Evolutionary conservation across 306 rosid genomes (phyloP), one percentile per base, ranked within the genome.

Genomic region (Gleditsia sinensis): DNA sequence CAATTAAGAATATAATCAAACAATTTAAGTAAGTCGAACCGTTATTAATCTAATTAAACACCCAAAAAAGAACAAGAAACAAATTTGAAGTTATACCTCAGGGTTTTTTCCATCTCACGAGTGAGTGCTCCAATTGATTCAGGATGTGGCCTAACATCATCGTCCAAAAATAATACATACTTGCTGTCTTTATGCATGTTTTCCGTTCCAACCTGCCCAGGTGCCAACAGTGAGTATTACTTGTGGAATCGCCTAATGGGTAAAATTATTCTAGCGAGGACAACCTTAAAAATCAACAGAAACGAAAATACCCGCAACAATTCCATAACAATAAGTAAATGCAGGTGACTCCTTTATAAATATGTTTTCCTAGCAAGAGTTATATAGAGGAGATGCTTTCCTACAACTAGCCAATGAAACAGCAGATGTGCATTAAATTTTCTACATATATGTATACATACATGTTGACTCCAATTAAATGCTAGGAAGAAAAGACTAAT

Each of bases 141-240:
- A 58, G 98, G 98, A 84, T 94, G 98, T 73, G 91, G 77, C 83
- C 98, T 91, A 72, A 94, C 98, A 79, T 94, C 98, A 20, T 94
- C 98, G 80, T 91, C 98, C 88, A 94, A 81, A 86, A 94, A 94
- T 50, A 94, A 73, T 23, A 91, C 89, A 85, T 91, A 94, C 81
- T 89, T 94, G 79, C 75, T 89, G 66, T 84, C 92, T 81, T 91
- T 86, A 67, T 86, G 97, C 98, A 94, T 94, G 64, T 83, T 85
- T 81, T 91, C 94, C 83, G 91, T 94, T 77, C 98, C 98, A 84
- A 94, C 88, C 97, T 94, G 83, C 79, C 42, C 56, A 66, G 81
- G 67, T 42, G 78, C 34, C 55, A 65, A 74, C 67, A 72, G 20
- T 73, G 60, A 36, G 54, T 50, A 62, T 78, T 60, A 67, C 62